Conservation (phyloP, 2,329 filamentous ascomycete genomes). For the Paecilomyces sp. region DNA sequence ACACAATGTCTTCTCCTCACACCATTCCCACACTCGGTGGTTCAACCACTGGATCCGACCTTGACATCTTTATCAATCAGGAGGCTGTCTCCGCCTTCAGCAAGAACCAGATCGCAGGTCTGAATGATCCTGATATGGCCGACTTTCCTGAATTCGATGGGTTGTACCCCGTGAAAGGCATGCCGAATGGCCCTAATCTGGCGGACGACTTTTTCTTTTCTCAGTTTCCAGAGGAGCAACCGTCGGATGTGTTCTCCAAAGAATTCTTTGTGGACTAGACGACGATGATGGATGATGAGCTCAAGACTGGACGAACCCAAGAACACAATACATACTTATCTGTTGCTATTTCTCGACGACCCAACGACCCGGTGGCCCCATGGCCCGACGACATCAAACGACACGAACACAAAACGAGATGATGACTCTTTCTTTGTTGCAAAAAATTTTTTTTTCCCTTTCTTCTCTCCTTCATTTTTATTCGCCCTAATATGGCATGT, state of each 20-base stretch:
- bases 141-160: slow-evolving; percentile 30
- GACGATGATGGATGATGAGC: neutral
- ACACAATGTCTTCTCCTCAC: slow-evolving; percentile 30
- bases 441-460: neutral
- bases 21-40: slow-evolving; percentile 27
- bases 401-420: slow-evolving; percentile 1
- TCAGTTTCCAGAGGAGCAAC: slow-evolving; percentile 17
- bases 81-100: slow-evolving; percentile 20
- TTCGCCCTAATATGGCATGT: neutral
- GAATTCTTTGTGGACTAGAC: neutral
- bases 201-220: slow-evolving; percentile 27
- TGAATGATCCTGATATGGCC: slow-evolving; percentile 22
- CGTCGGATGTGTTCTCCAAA: neutral
- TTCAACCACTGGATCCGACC: slow-evolving; percentile 27
- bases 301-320: neutral
- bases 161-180: slow-evolving; percentile 25
- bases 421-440: neutral
- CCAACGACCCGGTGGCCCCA: neutral
- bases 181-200: slow-evolving; percentile 13
- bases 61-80: slow-evolving; percentile 35
- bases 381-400: neutral
- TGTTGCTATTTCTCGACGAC: neutral
- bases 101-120: slow-evolving; percentile 21
- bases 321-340: neutral
- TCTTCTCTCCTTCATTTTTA: neutral